Evolutionary conservation across 805 yeast species (phyloP).

Genomic region (Candida corydali): DNA sequence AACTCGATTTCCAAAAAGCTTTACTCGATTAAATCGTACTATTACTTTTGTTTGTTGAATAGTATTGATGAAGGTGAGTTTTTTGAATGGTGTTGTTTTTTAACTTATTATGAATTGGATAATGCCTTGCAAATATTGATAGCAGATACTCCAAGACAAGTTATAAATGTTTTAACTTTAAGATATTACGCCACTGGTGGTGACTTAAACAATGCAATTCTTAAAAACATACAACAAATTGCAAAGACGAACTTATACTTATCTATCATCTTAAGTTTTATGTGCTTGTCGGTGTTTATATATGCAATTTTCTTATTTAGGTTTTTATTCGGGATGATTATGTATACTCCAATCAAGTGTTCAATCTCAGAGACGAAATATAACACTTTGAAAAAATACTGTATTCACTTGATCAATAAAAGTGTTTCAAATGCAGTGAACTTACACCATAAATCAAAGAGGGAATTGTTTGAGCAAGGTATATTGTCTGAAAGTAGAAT

Average conservation of each 20-base stretch:
- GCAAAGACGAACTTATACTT: slow-evolving; percentile 61
- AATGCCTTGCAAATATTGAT: slow-evolving; percentile 57
- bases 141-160: slow-evolving; percentile 87
- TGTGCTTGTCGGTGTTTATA: slow-evolving; percentile 69
- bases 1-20: slow-evolving; percentile 57
- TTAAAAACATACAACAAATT: slow-evolving; percentile 47
- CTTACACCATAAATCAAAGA: slow-evolving; percentile 34
- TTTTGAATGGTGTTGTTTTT: slow-evolving; percentile 65
- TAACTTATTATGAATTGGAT: slow-evolving; percentile 61
- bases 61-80: slow-evolving; percentile 58
- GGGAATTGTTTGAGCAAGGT: slow-evolving; percentile 25
- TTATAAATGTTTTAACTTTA: slow-evolving; percentile 72
- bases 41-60: slow-evolving; percentile 69
- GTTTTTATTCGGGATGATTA: slow-evolving; percentile 51
- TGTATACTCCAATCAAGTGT: slow-evolving; percentile 46
- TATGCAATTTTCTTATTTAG: slow-evolving; percentile 66
- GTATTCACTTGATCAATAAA: slow-evolving; percentile 55
- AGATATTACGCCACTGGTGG: slow-evolving; percentile 47
- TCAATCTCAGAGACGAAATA: slow-evolving; percentile 28
- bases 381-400: slow-evolving; percentile 54
- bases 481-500: slow-evolving; percentile 21
- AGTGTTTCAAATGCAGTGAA: slow-evolving; percentile 51
- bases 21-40: slow-evolving; percentile 54
- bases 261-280: slow-evolving; percentile 69
- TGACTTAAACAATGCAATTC: slow-evolving; percentile 38